A percentile compares a stretch with the other conserved stretches of the same genome.
Conservation (phyloP, 768 basidiomycete species). For the Suillus cothurnatus region DNA sequence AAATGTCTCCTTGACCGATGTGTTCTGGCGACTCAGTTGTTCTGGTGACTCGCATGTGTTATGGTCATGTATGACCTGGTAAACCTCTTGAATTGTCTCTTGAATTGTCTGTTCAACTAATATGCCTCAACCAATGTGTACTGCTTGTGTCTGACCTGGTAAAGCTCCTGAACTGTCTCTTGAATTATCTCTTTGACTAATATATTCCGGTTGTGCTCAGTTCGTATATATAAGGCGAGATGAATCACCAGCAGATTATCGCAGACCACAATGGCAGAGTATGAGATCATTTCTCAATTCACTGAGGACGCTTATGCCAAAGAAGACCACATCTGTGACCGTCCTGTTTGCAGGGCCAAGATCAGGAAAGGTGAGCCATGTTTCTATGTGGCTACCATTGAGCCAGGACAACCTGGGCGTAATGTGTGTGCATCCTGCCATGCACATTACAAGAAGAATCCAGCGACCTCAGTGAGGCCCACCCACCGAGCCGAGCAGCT, state of each 20-base stretch:
- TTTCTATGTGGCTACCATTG: constrained; percentile 4
- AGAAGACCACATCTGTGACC: not conserved
- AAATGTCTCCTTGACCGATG: too few species aligned
- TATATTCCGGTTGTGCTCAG: too few species aligned
- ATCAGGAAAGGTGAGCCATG: constrained; percentile 6
- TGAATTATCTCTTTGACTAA: too few species aligned
- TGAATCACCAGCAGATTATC: not conserved
- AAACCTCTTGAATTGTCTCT: not conserved
- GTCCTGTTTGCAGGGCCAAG: not conserved
- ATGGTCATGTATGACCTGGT: not conserved
- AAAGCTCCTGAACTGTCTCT: not conserved
- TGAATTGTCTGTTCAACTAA: too few species aligned
- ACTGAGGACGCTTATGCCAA: constrained; percentile 8
- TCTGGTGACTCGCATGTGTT: not conserved
- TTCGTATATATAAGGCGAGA: not conserved
- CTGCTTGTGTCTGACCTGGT: not conserved
- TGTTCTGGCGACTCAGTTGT: not conserved
- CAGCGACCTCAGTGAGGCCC: not conserved
- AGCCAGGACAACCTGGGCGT: constrained; percentile 1
- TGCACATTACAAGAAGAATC: not conserved
- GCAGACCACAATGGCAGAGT: not conserved
- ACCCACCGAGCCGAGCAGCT: not conserved
- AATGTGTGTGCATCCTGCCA: constrained; percentile 1
- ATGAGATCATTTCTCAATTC: not conserved
- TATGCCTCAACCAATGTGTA: too few species aligned